Evolutionary conservation across 164 flowering plant species (phyloP), one percentile per base, ranked within the genome.

Genomic region (Santalum album): DNA sequence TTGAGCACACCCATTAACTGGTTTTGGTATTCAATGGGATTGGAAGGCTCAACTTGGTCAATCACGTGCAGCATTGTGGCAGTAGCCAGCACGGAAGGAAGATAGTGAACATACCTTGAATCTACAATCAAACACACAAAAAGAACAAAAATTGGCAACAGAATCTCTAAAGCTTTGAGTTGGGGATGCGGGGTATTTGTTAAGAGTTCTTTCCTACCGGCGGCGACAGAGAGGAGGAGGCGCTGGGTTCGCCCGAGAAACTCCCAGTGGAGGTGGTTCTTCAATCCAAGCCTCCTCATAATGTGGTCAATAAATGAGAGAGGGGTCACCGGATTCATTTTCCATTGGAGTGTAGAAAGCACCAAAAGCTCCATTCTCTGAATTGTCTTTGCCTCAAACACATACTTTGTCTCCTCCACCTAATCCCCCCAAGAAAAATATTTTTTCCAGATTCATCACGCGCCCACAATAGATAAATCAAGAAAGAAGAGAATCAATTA

Each of bases 361-460:
- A 90, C 77, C 73, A 90, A 40, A 60, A 90, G 63, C 77, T 90
- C 97, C 90, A 87, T 90, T 55, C 78, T 81, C 66, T 90, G 86
- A 62, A 90, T 79, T 14, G 83, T 77, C 54, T 80, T 87, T 9
- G 94, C 70, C 48, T 81, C 81, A 32, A 83, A 83, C 40, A 78
- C 44, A 45, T 67, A 78, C 55, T 66, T 65, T 0, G 72, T 43
- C n/a, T 68, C 76, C 67, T 68, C 75, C 46, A 72, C 78, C 86
- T 80, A 23, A n/a, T n/a, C 22, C 36, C 12, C 35, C 25, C 23
- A 23, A 6, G 42, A 35, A 12, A 29, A 29, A 9, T 29, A 3
- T 29, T 29, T 29, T 29, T 4, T 3, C 34, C 34, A 29, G 9
- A 29, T 22, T 17, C 17, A 39, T 1, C n/a, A 45, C 24, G 21